Evolutionary conservation across 768 basidiomycete genomes (phyloP).

Genomic region (Russula lepida): DNA sequence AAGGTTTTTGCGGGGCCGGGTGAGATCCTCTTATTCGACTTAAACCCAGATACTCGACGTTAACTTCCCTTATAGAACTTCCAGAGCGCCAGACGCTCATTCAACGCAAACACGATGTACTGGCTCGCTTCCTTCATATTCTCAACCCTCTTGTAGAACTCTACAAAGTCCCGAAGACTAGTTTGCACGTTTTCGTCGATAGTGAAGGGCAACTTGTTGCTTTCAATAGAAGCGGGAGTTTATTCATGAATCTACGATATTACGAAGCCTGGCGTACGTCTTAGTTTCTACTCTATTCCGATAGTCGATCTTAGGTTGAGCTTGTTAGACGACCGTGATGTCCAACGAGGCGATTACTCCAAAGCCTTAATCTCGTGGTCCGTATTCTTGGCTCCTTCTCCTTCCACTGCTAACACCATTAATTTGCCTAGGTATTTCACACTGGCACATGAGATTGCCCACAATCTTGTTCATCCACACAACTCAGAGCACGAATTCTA

Average conservation of each 20-base stretch:
- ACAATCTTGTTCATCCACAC: constrained; percentile 80
- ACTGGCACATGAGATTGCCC: constrained; percentile 87
- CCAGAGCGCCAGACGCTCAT: constrained; percentile 44
- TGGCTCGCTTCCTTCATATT: constrained; percentile 68
- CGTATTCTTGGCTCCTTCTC: constrained; percentile 12
- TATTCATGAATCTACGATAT: constrained; percentile 84
- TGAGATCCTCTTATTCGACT: background rate
- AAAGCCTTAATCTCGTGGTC: constrained; percentile 80
- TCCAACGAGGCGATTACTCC: constrained; percentile 40
- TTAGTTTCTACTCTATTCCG: background rate
- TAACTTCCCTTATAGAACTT: constrained; percentile 39
- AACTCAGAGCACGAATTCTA: constrained; percentile 94
- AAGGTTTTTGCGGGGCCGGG: constrained; percentile 8
- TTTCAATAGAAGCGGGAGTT: constrained; percentile 82
- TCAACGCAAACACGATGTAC: constrained; percentile 41
- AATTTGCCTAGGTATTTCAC: constrained; percentile 69
- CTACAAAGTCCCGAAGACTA: constrained; percentile 64
- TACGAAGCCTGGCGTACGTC: constrained; percentile 83
- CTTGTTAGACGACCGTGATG: constrained; percentile 60
- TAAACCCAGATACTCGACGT: background rate
- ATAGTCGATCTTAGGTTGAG: background rate
- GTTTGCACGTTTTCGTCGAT: constrained; percentile 86
- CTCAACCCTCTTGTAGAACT: constrained; percentile 56
- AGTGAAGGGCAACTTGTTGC: constrained; percentile 74
- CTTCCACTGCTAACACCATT: background rate